Evolutionary conservation across 208 protist species (phyloP).

Genomic region (Leishmania amazonensis): DNA sequence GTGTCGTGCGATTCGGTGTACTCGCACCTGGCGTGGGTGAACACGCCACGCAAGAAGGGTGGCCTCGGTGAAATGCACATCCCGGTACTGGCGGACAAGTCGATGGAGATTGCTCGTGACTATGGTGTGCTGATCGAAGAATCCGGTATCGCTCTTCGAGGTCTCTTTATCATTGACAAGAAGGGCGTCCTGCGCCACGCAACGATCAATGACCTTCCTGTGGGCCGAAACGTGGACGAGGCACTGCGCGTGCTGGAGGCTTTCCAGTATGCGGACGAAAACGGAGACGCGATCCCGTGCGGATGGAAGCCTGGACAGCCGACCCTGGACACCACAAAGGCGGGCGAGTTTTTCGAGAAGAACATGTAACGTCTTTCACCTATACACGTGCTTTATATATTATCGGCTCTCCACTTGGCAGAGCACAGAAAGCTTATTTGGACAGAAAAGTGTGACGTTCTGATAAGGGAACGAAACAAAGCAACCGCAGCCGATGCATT

Average conservation of each 20-base stretch:
- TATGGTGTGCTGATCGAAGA: constrained; percentile 96
- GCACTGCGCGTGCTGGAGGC: constrained; percentile 95
- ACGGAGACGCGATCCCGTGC: constrained; percentile 96
- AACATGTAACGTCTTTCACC: constrained; percentile 37
- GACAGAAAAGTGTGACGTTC: neutral
- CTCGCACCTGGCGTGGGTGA: constrained; percentile 96
- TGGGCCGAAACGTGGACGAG: constrained; percentile 97
- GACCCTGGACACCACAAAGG: constrained; percentile 93
- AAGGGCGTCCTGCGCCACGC: constrained; percentile 93
- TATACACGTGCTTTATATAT: neutral
- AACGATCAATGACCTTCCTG: constrained; percentile 96
- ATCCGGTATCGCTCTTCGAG: constrained; percentile 86
- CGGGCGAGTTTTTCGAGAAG: constrained; percentile 93
- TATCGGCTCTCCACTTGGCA: neutral
- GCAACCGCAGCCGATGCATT: neutral
- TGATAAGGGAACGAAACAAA: neutral
- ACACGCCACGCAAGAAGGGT: constrained; percentile 94
- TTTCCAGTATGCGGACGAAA: constrained; percentile 95
- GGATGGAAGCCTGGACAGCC: constrained; percentile 93
- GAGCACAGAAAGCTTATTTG: neutral
- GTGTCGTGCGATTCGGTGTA: constrained; percentile 94
- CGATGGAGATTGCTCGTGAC: constrained; percentile 91
- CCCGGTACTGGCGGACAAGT: constrained; percentile 96
- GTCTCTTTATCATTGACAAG: constrained; percentile 96
- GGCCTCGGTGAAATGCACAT: constrained; percentile 97